phyloP scores from a whole-genome alignment of 2,329 filamentous ascomycete species.

The Pyrenochaeta sp. region DNA sequence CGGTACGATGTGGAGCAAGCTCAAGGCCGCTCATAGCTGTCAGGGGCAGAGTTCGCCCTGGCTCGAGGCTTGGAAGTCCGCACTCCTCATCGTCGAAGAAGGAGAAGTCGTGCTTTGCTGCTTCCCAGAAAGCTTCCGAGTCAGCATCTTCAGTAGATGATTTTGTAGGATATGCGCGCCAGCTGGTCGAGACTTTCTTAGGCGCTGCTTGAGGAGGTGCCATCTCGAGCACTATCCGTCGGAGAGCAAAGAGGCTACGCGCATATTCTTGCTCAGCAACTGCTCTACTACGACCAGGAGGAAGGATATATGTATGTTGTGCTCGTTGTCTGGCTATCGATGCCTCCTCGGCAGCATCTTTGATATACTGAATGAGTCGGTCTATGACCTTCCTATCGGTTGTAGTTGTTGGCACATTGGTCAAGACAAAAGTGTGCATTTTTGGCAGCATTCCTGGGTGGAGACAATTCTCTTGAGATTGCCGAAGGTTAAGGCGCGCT shows the following conservation, averaged over 20 bases:
- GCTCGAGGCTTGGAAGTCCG: constrained; percentile 57
- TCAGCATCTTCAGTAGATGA: constrained; percentile 68
- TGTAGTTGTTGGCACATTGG: constrained; percentile 62
- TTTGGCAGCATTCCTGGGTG: constrained; percentile 66
- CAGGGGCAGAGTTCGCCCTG: constrained; percentile 55
- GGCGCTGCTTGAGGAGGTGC: constrained; percentile 30
- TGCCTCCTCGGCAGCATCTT: constrained; percentile 64
- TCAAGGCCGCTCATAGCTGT: constrained; percentile 57
- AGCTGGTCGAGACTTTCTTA: constrained; percentile 54
- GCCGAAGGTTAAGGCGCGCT: constrained; percentile 40
- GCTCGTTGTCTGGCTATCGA: constrained; percentile 63
- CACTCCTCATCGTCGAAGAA: constrained; percentile 69
- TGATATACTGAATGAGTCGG: constrained; percentile 63
- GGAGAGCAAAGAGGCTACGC: constrained; percentile 63
- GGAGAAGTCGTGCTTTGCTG: constrained; percentile 67
- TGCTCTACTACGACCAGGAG: constrained; percentile 63
- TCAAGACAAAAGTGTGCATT: constrained; percentile 64
- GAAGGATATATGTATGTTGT: constrained; percentile 64
- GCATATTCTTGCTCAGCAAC: constrained; percentile 60
- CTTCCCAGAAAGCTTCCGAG: constrained; percentile 67
- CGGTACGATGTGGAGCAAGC: constrained; percentile 27
- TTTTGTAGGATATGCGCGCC: constrained; percentile 56
- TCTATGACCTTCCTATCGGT: constrained; percentile 48
- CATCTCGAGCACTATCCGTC: constrained; percentile 64
- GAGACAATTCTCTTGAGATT: constrained; percentile 48